Evolutionary conservation across 768 basidiomycete species (phyloP).

Genomic region (Boletus edulis): DNA sequence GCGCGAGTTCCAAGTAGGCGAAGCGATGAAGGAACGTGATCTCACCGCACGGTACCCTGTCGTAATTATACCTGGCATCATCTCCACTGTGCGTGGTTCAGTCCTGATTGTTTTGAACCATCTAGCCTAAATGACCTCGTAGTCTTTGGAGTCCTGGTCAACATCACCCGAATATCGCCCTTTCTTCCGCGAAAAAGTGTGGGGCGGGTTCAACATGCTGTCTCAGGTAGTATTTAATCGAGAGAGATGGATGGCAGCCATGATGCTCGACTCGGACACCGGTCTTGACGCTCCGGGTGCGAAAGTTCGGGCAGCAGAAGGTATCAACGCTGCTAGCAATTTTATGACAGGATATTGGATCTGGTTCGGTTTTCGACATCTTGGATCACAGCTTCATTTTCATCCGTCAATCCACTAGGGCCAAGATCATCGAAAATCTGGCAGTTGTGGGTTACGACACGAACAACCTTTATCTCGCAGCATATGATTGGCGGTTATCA

Average conservation of each 20-base stretch:
- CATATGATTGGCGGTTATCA: conserved; percentile 90
- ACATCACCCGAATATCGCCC: conserved; percentile 79
- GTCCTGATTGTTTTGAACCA: background rate
- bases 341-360: conserved; percentile 95
- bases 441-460: conserved; percentile 93
- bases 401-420: conserved; percentile 41
- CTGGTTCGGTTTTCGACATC: conserved; percentile 50
- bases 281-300: conserved; percentile 85
- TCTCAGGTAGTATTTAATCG: conserved; percentile 81
- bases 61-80: conserved; percentile 85
- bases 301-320: conserved; percentile 90
- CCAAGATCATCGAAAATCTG: conserved; percentile 92
- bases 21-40: conserved; percentile 60
- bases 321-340: conserved; percentile 84
- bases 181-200: conserved; percentile 90
- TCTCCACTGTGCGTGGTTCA: conserved; percentile 67
- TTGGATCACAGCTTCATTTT: background rate
- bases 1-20: conserved; percentile 77
- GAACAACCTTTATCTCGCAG: conserved; percentile 78
- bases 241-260: conserved; percentile 85
- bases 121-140: background rate
- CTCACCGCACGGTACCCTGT: conserved; percentile 74
- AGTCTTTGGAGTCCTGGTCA: conserved; percentile 93
- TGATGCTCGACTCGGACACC: conserved; percentile 89
- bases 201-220: conserved; percentile 81